phyloP scores from a whole-genome alignment of 225 moss, liverwort and hornwort species.

The Marchantia paleacea region DNA sequence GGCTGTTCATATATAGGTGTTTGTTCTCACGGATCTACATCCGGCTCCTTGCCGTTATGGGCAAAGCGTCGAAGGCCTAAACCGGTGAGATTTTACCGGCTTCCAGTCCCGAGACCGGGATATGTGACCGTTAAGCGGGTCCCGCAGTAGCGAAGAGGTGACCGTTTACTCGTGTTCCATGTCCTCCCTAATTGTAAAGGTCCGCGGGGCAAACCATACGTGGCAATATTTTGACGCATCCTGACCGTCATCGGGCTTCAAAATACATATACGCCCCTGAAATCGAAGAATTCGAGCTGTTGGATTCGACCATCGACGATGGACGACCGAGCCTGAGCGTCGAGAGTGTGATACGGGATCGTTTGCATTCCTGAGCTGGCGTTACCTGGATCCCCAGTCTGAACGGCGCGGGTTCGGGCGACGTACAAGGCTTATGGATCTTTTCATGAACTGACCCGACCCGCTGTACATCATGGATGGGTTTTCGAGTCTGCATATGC shows the following conservation, averaged over 20 bases:
- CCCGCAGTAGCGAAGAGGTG: background rate
- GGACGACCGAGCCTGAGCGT: no score
- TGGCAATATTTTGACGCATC: no score
- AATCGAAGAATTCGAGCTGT: no score
- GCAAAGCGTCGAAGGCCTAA: background rate
- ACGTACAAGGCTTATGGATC: background rate
- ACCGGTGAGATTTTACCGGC: background rate
- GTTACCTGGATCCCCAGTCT: background rate
- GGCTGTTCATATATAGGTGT: no score
- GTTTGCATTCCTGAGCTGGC: conserved; percentile 10
- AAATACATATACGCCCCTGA: no score
- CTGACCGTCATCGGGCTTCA: no score
- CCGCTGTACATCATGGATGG: background rate
- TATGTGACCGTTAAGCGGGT: conserved; percentile 12
- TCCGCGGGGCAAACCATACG: no score
- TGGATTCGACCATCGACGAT: no score
- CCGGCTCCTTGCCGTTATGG: background rate
- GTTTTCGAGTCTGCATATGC: no score
- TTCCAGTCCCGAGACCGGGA: background rate
- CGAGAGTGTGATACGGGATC: background rate
- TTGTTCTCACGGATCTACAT: background rate
- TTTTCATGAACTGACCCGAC: background rate
- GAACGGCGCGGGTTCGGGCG: background rate
- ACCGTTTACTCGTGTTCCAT: background rate
- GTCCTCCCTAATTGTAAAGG: background rate